Evolutionary conservation across 163 green algal genomes (phyloP), one percentile per base, ranked within the genome.

Genomic region (Trebouxia gelatinosa): DNA sequence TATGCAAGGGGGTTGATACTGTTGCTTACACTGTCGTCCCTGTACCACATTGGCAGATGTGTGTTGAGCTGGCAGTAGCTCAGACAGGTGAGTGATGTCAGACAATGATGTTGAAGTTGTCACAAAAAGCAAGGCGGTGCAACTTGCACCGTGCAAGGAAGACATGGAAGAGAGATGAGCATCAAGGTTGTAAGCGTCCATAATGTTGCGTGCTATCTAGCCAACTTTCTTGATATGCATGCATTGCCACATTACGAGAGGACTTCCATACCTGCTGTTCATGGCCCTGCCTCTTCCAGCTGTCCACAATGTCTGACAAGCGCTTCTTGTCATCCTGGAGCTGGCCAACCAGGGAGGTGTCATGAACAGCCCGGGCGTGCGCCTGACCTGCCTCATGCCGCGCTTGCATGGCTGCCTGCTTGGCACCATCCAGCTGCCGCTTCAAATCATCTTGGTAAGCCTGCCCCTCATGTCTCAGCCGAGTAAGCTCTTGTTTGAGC

Each of bases 401-500:
- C 6, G 64, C 64, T 32, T 72, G 64, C 9, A 0, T 51, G 23
- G 21, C 64, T 72, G 64, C 64, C 64, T 72, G 64, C 35, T 32
- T 50, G 64, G 64, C 64, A 37, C 35, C 21, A 19, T 72, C 64
- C 6, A 72, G 64, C 64, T 72, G 64, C 19, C 34, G 64, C 37
- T 6, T 51, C 0, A 51, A 16, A 16, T 72, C 64, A 23, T 51
- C 35, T 23, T 29, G 32, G 35, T 72, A 51, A 5, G 64, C 64
- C n/a, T 72, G 35, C 35, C 64, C 64, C 32, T 72, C 64, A 6
- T 72, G 19, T 26, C n/a, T 72, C 64, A 72, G 37, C 64, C 64
- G 50, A 23, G 21, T 43, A 21, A 72, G 64, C 35, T 72, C 64
- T 37, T 51, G 34, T 32, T 72, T 23, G 37, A 72, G 64, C 64